These are phyloP conservation scores for Arachis monticola DNA, from an alignment of 331 rosid genomes.

Conservation along the genomic window DNA sequence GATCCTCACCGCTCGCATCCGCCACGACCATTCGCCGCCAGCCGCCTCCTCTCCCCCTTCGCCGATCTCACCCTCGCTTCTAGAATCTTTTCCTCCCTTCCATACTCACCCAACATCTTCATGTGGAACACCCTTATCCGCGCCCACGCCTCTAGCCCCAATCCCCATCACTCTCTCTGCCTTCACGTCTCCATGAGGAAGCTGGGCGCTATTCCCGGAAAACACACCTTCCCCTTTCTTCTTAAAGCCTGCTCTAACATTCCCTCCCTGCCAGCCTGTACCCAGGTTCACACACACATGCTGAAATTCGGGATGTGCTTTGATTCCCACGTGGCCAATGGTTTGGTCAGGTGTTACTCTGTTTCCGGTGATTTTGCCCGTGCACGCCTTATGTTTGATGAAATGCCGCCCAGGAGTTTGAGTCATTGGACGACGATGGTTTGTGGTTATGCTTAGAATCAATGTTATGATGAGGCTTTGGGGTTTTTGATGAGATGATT, in stretches of 20 bases:
- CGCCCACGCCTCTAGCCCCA: constrained; percentile 35
- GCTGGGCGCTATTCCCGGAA: constrained; percentile 42
- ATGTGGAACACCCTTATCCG: constrained; percentile 8
- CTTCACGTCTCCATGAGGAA: constrained; percentile 48
- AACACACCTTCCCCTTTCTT: constrained; percentile 59
- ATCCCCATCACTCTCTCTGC: constrained; percentile 37
- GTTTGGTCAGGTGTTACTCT: constrained; percentile 31
- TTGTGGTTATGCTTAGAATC: constrained; percentile 52
- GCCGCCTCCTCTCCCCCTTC: too few species aligned
- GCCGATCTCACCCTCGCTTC: too few species aligned
- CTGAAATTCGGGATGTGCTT: constrained; percentile 46
- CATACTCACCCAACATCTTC: too few species aligned
- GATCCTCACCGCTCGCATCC: too few species aligned
- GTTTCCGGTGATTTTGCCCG: constrained; percentile 37
- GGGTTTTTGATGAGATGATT: constrained; percentile 45
- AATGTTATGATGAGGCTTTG: constrained; percentile 50
- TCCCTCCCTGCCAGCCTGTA: constrained; percentile 30
- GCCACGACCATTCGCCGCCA: too few species aligned
- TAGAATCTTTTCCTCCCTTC: too few species aligned
- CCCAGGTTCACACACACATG: constrained; percentile 50
- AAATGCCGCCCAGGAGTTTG: constrained; percentile 28
- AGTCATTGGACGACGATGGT: constrained; percentile 54
- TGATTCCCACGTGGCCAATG: constrained; percentile 48
- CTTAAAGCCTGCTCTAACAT: constrained; percentile 45
- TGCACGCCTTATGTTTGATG: constrained; percentile 49